Evolutionary conservation across 2,329 filamentous ascomycete genomes (phyloP).

Genomic region (Rachicladosporium sp.): DNA sequence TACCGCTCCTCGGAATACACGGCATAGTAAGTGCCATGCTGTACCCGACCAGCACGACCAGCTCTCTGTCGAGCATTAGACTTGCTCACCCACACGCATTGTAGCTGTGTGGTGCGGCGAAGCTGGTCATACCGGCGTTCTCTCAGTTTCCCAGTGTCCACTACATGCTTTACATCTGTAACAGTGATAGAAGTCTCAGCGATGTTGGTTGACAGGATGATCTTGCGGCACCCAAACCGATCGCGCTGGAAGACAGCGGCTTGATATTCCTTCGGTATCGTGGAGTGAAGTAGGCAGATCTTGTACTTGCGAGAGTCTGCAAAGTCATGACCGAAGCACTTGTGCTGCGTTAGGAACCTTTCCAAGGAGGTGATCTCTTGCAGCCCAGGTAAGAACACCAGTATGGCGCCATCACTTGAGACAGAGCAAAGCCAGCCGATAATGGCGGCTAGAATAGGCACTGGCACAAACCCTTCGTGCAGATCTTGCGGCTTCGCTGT

Average conservation of each 20-base stretch:
- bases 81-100: constrained; percentile 35
- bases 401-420: constrained; percentile 32
- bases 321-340: constrained; percentile 21
- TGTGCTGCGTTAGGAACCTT: constrained; percentile 15
- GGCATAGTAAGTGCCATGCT: constrained; percentile 38
- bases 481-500: too few species aligned
- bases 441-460: too few species aligned
- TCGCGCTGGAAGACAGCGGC: constrained; percentile 28
- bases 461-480: too few species aligned
- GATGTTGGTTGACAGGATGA: constrained; percentile 40
- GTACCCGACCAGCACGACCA: constrained; percentile 38
- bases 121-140: constrained; percentile 29
- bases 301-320: constrained; percentile 27
- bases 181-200: constrained; percentile 41
- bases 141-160: constrained; percentile 36
- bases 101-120: constrained; percentile 27
- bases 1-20: constrained; percentile 30
- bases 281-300: constrained; percentile 37
- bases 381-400: constrained; percentile 38
- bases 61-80: constrained; percentile 37
- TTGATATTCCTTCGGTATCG: constrained; percentile 30
- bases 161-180: constrained; percentile 38
- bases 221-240: constrained; percentile 23
- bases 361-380: constrained; percentile 26
- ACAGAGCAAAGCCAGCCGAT: constrained; percentile 23